Percentiles rank a stretch among this genome's conserved stretches.
Evolutionary conservation across 1,139 yeast genomes (phyloP).

Genomic region (Diutina sp.): DNA sequence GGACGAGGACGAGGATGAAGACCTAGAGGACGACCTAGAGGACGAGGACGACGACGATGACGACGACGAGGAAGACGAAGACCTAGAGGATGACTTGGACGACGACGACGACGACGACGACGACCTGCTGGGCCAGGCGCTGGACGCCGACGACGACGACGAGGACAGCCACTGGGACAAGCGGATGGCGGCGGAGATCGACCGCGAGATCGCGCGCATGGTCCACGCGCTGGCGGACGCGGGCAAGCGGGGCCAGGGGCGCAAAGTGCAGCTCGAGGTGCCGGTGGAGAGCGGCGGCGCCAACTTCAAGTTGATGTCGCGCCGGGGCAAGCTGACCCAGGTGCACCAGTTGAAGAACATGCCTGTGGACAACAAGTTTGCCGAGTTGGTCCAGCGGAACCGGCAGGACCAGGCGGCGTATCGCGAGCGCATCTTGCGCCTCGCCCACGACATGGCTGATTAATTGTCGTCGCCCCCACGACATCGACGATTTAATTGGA

Average conservation of each 20-base stretch:
- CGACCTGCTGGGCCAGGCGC: background rate
- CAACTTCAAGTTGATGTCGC: constrained; percentile 42
- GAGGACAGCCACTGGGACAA: constrained; percentile 24
- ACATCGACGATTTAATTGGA: too few species aligned
- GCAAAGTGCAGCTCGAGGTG: constrained; percentile 13
- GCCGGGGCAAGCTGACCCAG: constrained; percentile 22
- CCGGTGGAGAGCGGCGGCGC: constrained; percentile 7
- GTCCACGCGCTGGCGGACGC: constrained; percentile 16
- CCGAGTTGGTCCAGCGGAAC: constrained; percentile 22
- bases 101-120: constrained; percentile 10
- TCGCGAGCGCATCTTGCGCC: constrained; percentile 27
- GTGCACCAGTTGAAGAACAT: constrained; percentile 28
- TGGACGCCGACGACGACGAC: constrained; percentile 8
- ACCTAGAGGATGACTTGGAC: constrained; percentile 9
- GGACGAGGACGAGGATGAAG: constrained; percentile 4
- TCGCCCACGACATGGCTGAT: constrained; percentile 10
- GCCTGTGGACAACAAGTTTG: constrained; percentile 37
- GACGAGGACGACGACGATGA: constrained; percentile 6
- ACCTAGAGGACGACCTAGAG: constrained; percentile 5
- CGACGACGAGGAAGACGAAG: constrained; percentile 8
- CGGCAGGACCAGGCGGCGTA: constrained; percentile 21
- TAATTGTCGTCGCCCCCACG: too few species aligned
- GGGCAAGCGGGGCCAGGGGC: constrained; percentile 6
- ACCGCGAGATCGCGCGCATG: constrained; percentile 34
- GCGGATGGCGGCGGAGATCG: constrained; percentile 37